These are phyloP conservation scores for Fusarium chuoi DNA, from an alignment of 2,329 filamentous ascomycete species.

Conservation along the genomic window DNA sequence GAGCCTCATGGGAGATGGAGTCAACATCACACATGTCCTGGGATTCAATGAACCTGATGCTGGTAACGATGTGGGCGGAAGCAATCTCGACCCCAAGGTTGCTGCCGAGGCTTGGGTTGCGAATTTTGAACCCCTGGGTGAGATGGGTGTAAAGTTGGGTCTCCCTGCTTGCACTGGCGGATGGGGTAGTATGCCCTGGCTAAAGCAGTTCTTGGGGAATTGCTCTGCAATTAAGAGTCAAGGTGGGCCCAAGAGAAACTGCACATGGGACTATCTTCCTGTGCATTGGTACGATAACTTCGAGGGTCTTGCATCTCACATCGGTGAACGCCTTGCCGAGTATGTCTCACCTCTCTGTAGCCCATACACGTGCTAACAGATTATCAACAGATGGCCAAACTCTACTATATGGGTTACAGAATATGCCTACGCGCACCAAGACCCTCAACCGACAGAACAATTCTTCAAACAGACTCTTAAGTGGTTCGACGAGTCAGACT, in stretches of 20 bases:
- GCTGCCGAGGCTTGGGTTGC: constrained; percentile 77
- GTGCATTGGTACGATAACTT: constrained; percentile 78
- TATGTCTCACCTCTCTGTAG: constrained; percentile 37
- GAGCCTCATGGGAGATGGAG: constrained; percentile 59
- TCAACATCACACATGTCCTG: constrained; percentile 75
- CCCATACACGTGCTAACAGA: not conserved
- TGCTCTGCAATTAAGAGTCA: constrained; percentile 69
- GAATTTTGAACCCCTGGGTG: constrained; percentile 75
- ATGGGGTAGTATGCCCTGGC: constrained; percentile 70
- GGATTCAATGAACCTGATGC: constrained; percentile 84
- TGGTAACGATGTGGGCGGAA: constrained; percentile 65
- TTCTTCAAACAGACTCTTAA: constrained; percentile 75
- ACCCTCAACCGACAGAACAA: constrained; percentile 65
- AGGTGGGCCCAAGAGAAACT: constrained; percentile 56
- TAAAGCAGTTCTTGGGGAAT: constrained; percentile 71
- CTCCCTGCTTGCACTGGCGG: constrained; percentile 76
- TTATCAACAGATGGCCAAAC: constrained; percentile 62
- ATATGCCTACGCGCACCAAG: constrained; percentile 70
- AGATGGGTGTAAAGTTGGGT: constrained; percentile 73
- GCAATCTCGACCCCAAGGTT: constrained; percentile 64
- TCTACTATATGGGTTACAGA: constrained; percentile 81
- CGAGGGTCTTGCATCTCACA: constrained; percentile 72
- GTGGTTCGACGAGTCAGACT: constrained; percentile 69
- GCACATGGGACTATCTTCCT: constrained; percentile 71
- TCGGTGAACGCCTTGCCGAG: constrained; percentile 61